A percentile compares a stretch with the other conserved stretches of the same genome.
Evolutionary conservation across 2,329 filamentous ascomycete genomes (phyloP).

Genomic region (Fusarium anthophilum): DNA sequence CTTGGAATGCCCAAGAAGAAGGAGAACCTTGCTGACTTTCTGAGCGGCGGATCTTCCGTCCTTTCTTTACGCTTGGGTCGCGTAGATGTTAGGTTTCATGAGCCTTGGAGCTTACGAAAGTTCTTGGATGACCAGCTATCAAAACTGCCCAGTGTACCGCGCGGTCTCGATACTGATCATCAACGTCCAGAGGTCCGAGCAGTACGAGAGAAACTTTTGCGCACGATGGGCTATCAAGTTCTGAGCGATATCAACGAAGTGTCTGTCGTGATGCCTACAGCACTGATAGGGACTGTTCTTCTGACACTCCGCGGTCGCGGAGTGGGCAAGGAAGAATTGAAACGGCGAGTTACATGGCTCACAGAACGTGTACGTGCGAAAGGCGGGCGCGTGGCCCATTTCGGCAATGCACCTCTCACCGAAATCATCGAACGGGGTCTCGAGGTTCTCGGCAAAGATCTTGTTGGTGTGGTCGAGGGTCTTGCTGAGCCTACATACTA

Average conservation of each 20-base stretch:
- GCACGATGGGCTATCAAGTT: slow-evolving; percentile 91
- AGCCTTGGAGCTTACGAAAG: slow-evolving; percentile 88
- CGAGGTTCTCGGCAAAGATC: slow-evolving; percentile 88
- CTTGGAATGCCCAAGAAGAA: slow-evolving; percentile 95
- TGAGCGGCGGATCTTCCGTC: slow-evolving; percentile 86
- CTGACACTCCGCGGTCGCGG: slow-evolving; percentile 91
- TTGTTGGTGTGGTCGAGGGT: slow-evolving; percentile 82
- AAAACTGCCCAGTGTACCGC: slow-evolving; percentile 55
- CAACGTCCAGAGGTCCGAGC: slow-evolving; percentile 59
- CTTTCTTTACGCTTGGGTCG: slow-evolving; percentile 88
- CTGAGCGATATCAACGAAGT: slow-evolving; percentile 94
- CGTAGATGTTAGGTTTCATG: slow-evolving; percentile 94
- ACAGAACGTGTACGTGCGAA: slow-evolving; percentile 82
- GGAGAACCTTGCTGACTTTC: slow-evolving; percentile 89
- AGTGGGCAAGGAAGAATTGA: slow-evolving; percentile 86
- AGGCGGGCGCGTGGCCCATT: slow-evolving; percentile 92
- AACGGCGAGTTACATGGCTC: slow-evolving; percentile 90
- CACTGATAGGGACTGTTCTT: slow-evolving; percentile 91
- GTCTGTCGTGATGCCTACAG: slow-evolving; percentile 97
- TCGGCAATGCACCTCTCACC: slow-evolving; percentile 80
- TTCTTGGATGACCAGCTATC: slow-evolving; percentile 83
- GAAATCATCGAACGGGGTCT: slow-evolving; percentile 89
- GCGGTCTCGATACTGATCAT: slow-evolving; percentile 56
- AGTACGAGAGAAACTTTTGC: slow-evolving; percentile 76
- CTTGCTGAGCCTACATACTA: slow-evolving; percentile 93